Evolutionary conservation across 148 eudicot species (phyloP), one percentile per base, ranked within the genome.

Genomic region (Rhododendron kiyosumense): DNA sequence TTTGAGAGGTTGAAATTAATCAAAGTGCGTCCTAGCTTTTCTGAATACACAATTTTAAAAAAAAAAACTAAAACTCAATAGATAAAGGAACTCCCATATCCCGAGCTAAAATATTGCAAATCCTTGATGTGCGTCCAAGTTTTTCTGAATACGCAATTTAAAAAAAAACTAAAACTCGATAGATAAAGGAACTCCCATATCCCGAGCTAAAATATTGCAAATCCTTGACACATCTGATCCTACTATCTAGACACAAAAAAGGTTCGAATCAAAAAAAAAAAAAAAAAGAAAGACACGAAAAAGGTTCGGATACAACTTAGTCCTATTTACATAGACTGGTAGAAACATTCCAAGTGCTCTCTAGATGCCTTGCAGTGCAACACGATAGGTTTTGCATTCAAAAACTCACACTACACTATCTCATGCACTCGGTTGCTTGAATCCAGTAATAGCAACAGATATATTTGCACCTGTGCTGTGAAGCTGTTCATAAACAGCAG

Each of bases 401-500:
- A 11, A 20, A 20, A 18, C 13, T 15, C 20, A 8, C 20, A n/a
- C 12, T 24, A 12, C 8, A n/a, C 20, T 32, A 22, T 22, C 45
- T 85, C 75, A 85, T 26, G 75, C 67, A 78, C 79, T 77, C 67
- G 74, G 84, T 79, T 87, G 88, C 82, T 89, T 92, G 74, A 83
- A 82, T 26, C 88, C 88, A 83, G 78, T 82, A 30, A 88, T 82
- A 59, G 86, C 87, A 30, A 90, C 75, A 65, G 89, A 76, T 38
- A 86, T 88, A 48, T 87, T 88, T 6, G 76, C 84, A 69, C 86
- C 88, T 84, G 84, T 87, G 82, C 86, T 82, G 1, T 83, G 41
- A 82, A 92, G 91, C 63, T 81, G 84, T 88, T 92, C 94, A 83
- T 92, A 90, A 83, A 88, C 88, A 3, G 73, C 11, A 18, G 88